These are phyloP conservation scores for Malus sylvestris DNA, from an alignment of 306 rosid genomes.

Conservation along the genomic window DNA sequence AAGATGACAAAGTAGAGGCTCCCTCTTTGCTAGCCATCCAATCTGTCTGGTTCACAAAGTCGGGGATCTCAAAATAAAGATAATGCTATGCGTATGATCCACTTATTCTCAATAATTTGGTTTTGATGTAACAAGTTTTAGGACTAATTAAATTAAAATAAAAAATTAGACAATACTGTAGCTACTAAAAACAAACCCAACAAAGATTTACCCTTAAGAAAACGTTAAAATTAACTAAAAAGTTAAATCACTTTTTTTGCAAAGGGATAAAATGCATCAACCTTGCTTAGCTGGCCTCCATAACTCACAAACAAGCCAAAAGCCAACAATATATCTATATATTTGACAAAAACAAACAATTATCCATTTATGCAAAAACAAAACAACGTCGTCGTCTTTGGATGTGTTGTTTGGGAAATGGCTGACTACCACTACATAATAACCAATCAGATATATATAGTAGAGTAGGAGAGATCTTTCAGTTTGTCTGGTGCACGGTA, in stretches of 20 bases:
- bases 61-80: background rate
- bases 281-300: constrained; percentile 1
- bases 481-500: no score
- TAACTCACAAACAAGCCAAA: background rate
- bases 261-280: background rate
- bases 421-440: no score
- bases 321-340: no score
- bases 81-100: background rate
- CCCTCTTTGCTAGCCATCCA: background rate
- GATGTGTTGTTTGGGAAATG: no score
- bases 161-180: constrained; percentile 1
- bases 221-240: background rate
- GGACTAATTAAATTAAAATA: background rate
- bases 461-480: no score
- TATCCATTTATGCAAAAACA: no score
- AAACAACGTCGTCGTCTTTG: no score
- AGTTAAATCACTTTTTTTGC: background rate
- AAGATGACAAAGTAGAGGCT: background rate
- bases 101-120: constrained; percentile 5
- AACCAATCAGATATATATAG: no score
- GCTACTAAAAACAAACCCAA: background rate
- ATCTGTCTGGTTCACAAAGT: background rate
- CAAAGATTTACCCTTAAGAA: background rate
- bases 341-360: no score
- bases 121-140: background rate